These are phyloP conservation scores for Chrysanthemum makinoi DNA, from an alignment of 129 eudicot genomes.

Conservation along the genomic window DNA sequence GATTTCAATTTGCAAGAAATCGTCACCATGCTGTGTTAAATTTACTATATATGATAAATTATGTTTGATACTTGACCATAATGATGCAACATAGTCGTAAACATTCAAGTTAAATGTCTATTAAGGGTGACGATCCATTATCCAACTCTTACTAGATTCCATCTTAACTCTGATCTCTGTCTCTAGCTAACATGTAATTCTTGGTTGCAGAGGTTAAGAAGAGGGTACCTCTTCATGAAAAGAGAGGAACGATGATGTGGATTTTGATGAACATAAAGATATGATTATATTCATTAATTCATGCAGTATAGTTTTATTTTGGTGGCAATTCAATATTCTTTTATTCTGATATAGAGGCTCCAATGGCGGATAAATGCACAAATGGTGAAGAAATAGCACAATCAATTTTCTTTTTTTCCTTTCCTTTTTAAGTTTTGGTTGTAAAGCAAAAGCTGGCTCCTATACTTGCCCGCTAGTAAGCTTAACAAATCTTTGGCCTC, in stretches of 20 bases:
- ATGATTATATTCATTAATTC: constrained; percentile 29
- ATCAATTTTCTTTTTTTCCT: constrained; percentile 10
- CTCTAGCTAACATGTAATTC: background rate
- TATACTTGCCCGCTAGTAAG: constrained; percentile 1
- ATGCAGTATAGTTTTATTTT: constrained; percentile 31
- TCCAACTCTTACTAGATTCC: too few relatives aligned
- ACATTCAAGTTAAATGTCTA: background rate
- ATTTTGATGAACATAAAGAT: constrained; percentile 34
- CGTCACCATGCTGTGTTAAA: background rate
- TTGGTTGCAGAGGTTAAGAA: constrained; percentile 70
- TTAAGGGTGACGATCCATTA: too few relatives aligned
- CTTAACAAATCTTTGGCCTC: background rate
- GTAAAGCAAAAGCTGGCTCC: constrained; percentile 7
- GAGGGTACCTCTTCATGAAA: constrained; percentile 56
- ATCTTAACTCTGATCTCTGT: background rate
- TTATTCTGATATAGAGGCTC: constrained; percentile 39
- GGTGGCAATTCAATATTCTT: constrained; percentile 49
- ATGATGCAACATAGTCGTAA: background rate
- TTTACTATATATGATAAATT: background rate
- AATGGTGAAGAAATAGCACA: constrained; percentile 17
- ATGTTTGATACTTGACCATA: background rate
- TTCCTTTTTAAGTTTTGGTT: constrained; percentile 3
- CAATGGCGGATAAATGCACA: constrained; percentile 21
- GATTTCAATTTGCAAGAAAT: background rate
- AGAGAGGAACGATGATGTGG: constrained; percentile 74